A percentile compares a stretch with the other conserved stretches of the same genome.
Conservation (phyloP, 148 eudicot species). For the Fagopyrum esculentum region DNA sequence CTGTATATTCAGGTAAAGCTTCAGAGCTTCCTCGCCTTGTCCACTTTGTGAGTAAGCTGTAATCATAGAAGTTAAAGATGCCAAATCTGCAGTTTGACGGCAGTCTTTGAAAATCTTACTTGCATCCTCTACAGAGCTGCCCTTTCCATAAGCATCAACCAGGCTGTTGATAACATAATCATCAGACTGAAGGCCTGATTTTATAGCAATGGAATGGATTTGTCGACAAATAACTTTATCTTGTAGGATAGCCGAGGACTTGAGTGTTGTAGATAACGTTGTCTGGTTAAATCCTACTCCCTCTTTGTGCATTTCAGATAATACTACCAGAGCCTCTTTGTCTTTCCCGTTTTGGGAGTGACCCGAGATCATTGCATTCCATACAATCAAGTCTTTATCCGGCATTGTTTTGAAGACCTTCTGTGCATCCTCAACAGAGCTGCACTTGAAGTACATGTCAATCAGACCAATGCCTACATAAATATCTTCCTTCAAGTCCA, state of each 20-base stretch:
- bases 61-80: constrained; percentile 62
- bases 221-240: constrained; percentile 29
- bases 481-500: constrained; percentile 39
- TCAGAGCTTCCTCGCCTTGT: constrained; percentile 68
- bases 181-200: constrained; percentile 44
- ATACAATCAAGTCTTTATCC: constrained; percentile 44
- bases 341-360: constrained; percentile 38
- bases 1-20: constrained; percentile 46
- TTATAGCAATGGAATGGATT: constrained; percentile 48
- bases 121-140: constrained; percentile 38
- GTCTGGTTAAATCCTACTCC: constrained; percentile 47
- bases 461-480: constrained; percentile 54
- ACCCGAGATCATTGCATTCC: constrained; percentile 66
- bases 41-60: constrained; percentile 61
- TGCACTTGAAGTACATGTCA: constrained; percentile 69
- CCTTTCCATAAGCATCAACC: constrained; percentile 58
- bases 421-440: constrained; percentile 43
- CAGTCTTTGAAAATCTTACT: constrained; percentile 34
- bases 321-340: constrained; percentile 37
- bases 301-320: constrained; percentile 32
- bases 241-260: constrained; percentile 43
- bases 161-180: constrained; percentile 52
- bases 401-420: constrained; percentile 35
- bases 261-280: constrained; percentile 51
- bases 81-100: constrained; percentile 36